Evolutionary conservation across 1,139 yeast genomes (phyloP).

Genomic region (Entelexis paramagnoliae): DNA sequence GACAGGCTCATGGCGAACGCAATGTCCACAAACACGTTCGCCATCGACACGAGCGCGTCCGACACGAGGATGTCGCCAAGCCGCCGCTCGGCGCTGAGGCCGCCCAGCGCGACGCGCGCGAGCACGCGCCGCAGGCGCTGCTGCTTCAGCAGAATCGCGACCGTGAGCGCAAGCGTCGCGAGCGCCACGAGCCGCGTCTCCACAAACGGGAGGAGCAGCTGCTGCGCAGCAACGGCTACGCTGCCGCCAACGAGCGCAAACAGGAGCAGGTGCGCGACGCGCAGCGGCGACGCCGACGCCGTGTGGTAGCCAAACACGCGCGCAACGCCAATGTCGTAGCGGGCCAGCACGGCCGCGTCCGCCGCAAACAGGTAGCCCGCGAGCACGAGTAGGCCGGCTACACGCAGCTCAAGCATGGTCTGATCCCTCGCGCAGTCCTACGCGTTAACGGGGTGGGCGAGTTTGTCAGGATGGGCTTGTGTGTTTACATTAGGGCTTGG

Average conservation of each 20-base stretch:
- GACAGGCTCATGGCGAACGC: constrained; percentile 14
- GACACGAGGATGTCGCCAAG: constrained; percentile 24
- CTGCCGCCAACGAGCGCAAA: constrained; percentile 7
- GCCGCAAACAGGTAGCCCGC: constrained; percentile 13
- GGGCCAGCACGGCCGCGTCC: constrained; percentile 10
- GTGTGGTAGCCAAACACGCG: constrained; percentile 15
- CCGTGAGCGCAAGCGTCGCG: constrained; percentile 6
- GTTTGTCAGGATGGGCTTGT: not conserved
- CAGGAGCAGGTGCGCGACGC: constrained; percentile 9
- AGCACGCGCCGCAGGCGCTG: constrained; percentile 14
- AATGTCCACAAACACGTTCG: constrained; percentile 22
- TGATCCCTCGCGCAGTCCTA: not conserved
- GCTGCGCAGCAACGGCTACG: constrained; percentile 1
- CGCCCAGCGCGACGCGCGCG: constrained; percentile 19
- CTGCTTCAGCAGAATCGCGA: constrained; percentile 8
- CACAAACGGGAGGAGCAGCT: constrained; percentile 6
- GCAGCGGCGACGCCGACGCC: constrained; percentile 5
- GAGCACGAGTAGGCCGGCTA: constrained; percentile 17
- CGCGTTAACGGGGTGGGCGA: not conserved
- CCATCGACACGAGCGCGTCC: constrained; percentile 24
- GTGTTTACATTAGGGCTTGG: constrained; percentile 5
- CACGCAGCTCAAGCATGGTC: constrained; percentile 22
- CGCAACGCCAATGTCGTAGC: constrained; percentile 13
- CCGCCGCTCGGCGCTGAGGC: constrained; percentile 23
- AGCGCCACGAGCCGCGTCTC: constrained; percentile 15